Conservation (phyloP, 2,329 filamentous ascomycete genomes). For the Colletotrichum agaves region DNA sequence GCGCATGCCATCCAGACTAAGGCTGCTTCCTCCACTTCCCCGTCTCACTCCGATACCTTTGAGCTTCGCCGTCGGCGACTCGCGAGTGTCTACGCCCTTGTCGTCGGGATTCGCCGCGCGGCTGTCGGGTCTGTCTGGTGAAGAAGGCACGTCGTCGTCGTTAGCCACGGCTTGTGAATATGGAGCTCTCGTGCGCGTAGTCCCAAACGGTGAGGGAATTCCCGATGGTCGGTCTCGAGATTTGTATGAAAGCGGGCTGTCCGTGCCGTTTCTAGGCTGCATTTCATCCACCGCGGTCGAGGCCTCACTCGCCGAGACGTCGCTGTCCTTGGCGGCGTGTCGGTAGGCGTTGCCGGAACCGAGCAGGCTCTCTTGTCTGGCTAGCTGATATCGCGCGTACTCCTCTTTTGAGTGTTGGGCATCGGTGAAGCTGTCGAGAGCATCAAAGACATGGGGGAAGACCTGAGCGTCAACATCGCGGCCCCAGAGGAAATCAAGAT, state of each 20-base stretch:
- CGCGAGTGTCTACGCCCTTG: constrained; percentile 17
- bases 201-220: constrained; percentile 35
- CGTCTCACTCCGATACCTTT: constrained; percentile 45
- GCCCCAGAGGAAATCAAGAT: constrained; percentile 97
- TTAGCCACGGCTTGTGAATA: constrained; percentile 24
- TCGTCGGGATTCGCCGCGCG: constrained; percentile 24
- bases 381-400: constrained; percentile 66
- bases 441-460: constrained; percentile 91
- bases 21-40: constrained; percentile 47
- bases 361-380: constrained; percentile 62
- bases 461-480: constrained; percentile 84
- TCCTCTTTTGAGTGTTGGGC: constrained; percentile 69
- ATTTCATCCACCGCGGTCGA: constrained; percentile 26
- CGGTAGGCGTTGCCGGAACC: constrained; percentile 48
- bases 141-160: constrained; percentile 37
- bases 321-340: constrained; percentile 44
- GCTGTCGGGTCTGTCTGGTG: constrained; percentile 34
- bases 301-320: constrained; percentile 40
- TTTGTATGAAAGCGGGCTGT: constrained; percentile 17
- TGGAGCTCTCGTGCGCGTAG: constrained; percentile 26
- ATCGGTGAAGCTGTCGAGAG: constrained; percentile 77
- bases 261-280: constrained; percentile 22
- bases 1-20: constrained; percentile 54
- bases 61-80: constrained; percentile 42
- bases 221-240: constrained; percentile 23